Evolutionary conservation across 1,284 basidiomycete genomes (phyloP), one percentile per base, ranked within the genome.

Genomic region (Coniophora puteana): DNA sequence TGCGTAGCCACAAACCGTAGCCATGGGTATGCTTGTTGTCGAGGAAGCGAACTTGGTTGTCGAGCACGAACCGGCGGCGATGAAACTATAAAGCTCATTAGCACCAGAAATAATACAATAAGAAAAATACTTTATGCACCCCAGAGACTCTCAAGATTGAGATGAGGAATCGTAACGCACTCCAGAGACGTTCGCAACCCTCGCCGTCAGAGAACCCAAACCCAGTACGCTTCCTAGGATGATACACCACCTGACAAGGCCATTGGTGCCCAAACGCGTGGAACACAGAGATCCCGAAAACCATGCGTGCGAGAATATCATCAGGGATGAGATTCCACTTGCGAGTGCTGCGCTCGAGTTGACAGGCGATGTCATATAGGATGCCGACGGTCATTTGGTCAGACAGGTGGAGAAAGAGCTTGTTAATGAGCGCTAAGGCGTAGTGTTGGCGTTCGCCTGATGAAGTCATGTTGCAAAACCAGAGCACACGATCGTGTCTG

Each of bases 181-280:
- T 55, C 65, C 63, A 67, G 33, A 66, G 52, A 5, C 53, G 28
- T 39, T 67, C 61, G 44, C 58, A 61, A 5, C 65, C 63, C 44
- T 66, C 63, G 7, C 63, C 65, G 52, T 44, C 29, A 16, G 35
- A 38, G 12, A 37, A 18, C 3, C 50, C 26, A 11, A 46, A 45
- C 24, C 42, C 32, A 12, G 18, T 31, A 31, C 3, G 18, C 33
- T 45, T 46, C 25, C 32, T 25, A 14, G 24, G 42, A 33, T 44
- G 42, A 26, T 44, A 44, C 4, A 44, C 4, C 7, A 44, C 33
- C 22, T 44, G 38, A 34, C 42, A 44, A 22, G 20, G 20, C 42
- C 38, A 44, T 33, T 44, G 38, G 39, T 44, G 31, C 13, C 42
- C 42, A 44, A 34, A 44, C 1, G 25, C 39, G 24, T 44, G 42